Percentiles rank a stretch among this genome's conserved stretches.
Conservation (phyloP, 202 grass and related monocot species). For the Setaria italica region DNA sequence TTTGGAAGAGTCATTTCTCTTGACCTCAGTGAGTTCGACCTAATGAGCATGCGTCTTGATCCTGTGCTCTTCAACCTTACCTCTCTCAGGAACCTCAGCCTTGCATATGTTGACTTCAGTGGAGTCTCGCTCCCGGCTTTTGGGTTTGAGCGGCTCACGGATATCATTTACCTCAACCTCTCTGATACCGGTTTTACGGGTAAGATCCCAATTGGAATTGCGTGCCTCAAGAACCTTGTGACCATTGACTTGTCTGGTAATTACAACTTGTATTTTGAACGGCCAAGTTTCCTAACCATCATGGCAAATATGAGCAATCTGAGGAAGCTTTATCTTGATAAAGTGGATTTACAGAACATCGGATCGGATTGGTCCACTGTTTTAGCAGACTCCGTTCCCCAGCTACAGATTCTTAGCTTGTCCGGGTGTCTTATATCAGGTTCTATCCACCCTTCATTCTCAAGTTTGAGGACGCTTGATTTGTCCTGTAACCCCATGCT, state of each 20-base stretch:
- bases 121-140: neutral
- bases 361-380: slow-evolving; percentile 50
- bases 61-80: slow-evolving; percentile 58
- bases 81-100: slow-evolving; percentile 52
- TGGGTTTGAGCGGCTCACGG: slow-evolving; percentile 50
- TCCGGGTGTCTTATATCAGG: slow-evolving; percentile 6
- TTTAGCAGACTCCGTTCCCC: slow-evolving; percentile 39
- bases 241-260: neutral
- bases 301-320: slow-evolving; percentile 55
- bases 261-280: neutral
- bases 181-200: slow-evolving; percentile 27
- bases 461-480: slow-evolving; percentile 48
- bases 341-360: slow-evolving; percentile 40
- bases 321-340: slow-evolving; percentile 52
- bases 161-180: slow-evolving; percentile 60
- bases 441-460: slow-evolving; percentile 49
- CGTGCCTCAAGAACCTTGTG: neutral
- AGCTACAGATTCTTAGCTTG: slow-evolving; percentile 54
- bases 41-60: slow-evolving; percentile 38
- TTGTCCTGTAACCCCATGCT: slow-evolving; percentile 40
- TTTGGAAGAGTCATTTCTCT: slow-evolving; percentile 44
- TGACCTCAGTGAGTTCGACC: slow-evolving; percentile 38
- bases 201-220: slow-evolving; percentile 46
- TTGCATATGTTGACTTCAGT: slow-evolving; percentile 45
- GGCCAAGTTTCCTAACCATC: slow-evolving; percentile 42